phyloP scores from a whole-genome alignment of 1,284 basidiomycete species.

The Peniophora sp. region DNA sequence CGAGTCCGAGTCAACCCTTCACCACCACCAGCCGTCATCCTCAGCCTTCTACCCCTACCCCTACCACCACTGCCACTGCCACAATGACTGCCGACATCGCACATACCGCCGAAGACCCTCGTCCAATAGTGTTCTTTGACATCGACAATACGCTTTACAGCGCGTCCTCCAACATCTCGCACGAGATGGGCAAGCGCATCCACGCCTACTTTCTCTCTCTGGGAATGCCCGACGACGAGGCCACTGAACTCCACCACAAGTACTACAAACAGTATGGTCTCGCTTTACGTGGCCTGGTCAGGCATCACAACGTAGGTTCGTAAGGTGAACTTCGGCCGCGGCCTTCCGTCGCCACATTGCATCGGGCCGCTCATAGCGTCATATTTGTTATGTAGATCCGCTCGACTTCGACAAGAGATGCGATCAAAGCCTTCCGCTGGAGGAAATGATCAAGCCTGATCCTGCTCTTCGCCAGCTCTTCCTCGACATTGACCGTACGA shows the following conservation, averaged over 20 bases:
- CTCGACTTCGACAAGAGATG: constrained; percentile 83
- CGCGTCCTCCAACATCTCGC: constrained; percentile 64
- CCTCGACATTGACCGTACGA: constrained; percentile 71
- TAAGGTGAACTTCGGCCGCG: constrained; percentile 15
- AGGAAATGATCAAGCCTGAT: constrained; percentile 70
- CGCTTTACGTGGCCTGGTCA: constrained; percentile 75
- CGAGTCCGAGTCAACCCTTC: too few species aligned
- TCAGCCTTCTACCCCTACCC: background rate
- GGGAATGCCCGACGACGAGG: constrained; percentile 62
- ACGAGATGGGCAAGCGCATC: constrained; percentile 76
- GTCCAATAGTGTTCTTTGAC: constrained; percentile 69
- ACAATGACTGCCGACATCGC: constrained; percentile 6
- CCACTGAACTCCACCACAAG: constrained; percentile 60
- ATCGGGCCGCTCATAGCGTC: background rate
- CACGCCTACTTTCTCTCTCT: constrained; percentile 75
- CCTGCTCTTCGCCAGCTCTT: constrained; percentile 60
- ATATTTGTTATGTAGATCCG: constrained; percentile 45
- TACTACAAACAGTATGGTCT: constrained; percentile 83
- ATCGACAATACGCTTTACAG: constrained; percentile 87
- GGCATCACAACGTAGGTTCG: constrained; percentile 72
- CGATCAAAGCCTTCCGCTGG: constrained; percentile 78
- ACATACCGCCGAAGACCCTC: constrained; percentile 32
- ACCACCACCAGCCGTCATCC: background rate
- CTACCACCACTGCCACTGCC: background rate
- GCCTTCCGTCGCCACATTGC: too few species aligned